Evolutionary conservation across 805 yeast genomes (phyloP).

Genomic region (Barnettozyma sp.): DNA sequence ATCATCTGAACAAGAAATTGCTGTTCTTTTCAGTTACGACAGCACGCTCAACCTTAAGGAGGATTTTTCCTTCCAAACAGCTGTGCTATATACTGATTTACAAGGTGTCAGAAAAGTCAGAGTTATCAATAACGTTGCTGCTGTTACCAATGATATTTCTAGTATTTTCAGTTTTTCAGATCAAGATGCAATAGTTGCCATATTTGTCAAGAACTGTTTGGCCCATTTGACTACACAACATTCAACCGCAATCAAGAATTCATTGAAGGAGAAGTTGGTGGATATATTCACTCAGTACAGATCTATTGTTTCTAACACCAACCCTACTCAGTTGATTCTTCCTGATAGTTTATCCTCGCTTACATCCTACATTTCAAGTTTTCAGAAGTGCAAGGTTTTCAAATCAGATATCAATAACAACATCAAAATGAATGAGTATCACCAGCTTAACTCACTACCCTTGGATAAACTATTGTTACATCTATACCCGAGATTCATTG

Average conservation of each 20-base stretch:
- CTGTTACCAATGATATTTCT: slow-evolving; percentile 65
- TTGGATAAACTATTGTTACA: slow-evolving; percentile 51
- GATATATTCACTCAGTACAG: slow-evolving; percentile 57
- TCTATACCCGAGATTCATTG: slow-evolving; percentile 75
- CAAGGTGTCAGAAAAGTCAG: slow-evolving; percentile 78
- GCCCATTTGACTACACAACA: slow-evolving; percentile 35
- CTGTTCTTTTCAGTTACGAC: slow-evolving; percentile 70
- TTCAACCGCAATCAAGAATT: slow-evolving; percentile 42
- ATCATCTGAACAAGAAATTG: slow-evolving; percentile 54
- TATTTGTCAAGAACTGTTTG: slow-evolving; percentile 45
- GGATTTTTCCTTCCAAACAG: slow-evolving; percentile 89
- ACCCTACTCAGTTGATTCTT: slow-evolving; percentile 61
- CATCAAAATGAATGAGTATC: slow-evolving; percentile 47
- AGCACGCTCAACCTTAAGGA: slow-evolving; percentile 60
- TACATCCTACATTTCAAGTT: slow-evolving; percentile 58
- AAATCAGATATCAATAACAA: slow-evolving; percentile 45
- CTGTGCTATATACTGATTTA: slow-evolving; percentile 73
- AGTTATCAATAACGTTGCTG: slow-evolving; percentile 76
- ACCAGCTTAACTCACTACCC: slow-evolving; percentile 45
- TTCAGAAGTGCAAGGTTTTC: slow-evolving; percentile 64
- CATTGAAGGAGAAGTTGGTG: slow-evolving; percentile 45
- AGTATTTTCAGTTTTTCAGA: slow-evolving; percentile 78
- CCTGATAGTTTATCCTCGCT: slow-evolving; percentile 76
- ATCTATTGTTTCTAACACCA: slow-evolving; percentile 36
- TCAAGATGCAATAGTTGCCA: slow-evolving; percentile 54